Evolutionary conservation across 2,329 filamentous ascomycete species (phyloP).

Genomic region (Cladosporium colombiae): DNA sequence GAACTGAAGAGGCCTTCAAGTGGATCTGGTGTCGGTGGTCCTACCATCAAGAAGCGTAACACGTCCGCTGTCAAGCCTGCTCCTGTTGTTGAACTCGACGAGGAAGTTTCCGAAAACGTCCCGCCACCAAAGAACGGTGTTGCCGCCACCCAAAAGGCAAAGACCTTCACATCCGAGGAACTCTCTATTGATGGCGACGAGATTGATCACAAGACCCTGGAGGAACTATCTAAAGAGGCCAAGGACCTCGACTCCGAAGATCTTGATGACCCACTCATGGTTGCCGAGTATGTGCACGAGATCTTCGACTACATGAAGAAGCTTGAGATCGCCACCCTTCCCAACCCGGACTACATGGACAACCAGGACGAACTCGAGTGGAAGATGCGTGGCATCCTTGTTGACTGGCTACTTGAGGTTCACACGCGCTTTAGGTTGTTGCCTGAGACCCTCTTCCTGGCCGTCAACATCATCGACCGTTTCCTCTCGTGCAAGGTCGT

Average conservation of each 20-base stretch:
- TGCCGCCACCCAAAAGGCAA: constrained; percentile 50
- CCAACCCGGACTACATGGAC: constrained; percentile 92
- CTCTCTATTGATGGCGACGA: constrained; percentile 38
- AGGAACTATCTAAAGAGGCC: constrained; percentile 46
- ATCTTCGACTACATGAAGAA: constrained; percentile 95
- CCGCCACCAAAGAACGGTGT: constrained; percentile 62
- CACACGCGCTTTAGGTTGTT: constrained; percentile 95
- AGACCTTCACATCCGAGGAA: constrained; percentile 34
- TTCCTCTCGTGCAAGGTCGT: constrained; percentile 96
- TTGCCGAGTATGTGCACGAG: constrained; percentile 93
- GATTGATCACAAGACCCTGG: constrained; percentile 37
- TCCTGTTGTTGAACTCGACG: constrained; percentile 40
- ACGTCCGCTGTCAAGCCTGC: constrained; percentile 55
- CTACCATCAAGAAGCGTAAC: constrained; percentile 69
- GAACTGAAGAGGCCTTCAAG: constrained; percentile 73
- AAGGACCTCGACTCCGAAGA: constrained; percentile 82
- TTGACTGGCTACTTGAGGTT: constrained; percentile 98
- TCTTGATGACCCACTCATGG: constrained; percentile 92
- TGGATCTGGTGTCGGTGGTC: constrained; percentile 67
- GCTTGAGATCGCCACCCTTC: constrained; percentile 76
- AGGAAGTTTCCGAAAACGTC: constrained; percentile 61
- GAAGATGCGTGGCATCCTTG: constrained; percentile 96
- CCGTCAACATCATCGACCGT: constrained; percentile 97
- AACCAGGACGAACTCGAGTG: constrained; percentile 94
- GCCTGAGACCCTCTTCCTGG: constrained; percentile 93